Conservation (phyloP, 768 basidiomycete genomes). For the Fomitopsis pulvina region DNA sequence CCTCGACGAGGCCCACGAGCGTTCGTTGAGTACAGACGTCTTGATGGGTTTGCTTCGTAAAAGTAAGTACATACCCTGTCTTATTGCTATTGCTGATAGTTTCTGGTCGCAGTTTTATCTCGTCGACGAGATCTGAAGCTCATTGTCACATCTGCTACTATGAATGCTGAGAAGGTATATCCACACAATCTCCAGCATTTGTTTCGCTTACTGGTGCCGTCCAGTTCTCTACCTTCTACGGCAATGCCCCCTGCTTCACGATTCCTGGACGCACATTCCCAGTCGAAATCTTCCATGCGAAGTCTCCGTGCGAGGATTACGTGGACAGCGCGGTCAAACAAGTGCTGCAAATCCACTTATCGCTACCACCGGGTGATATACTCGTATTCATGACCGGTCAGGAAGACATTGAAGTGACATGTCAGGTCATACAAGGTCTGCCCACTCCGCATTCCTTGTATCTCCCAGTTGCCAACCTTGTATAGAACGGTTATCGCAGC, state of each 20-base stretch:
- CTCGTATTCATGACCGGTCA: conserved; percentile 99
- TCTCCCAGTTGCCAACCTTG: background rate
- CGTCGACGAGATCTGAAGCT: conserved; percentile 90
- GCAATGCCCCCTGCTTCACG: conserved; percentile 90
- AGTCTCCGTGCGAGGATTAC: conserved; percentile 98
- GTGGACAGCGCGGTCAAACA: conserved; percentile 98
- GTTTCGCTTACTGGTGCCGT: background rate
- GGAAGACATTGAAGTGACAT: conserved; percentile 97
- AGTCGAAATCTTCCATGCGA: conserved; percentile 92
- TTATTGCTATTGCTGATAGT: conserved; percentile 29
- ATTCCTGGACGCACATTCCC: conserved; percentile 96
- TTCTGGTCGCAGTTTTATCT: conserved; percentile 41
- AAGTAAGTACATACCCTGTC: conserved; percentile 44
- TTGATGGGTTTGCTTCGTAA: conserved; percentile 94
- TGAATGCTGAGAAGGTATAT: conserved; percentile 96
- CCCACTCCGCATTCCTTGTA: background rate
- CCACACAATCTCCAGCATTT: too few relatives aligned
- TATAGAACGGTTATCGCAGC: conserved; percentile 81
- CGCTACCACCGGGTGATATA: conserved; percentile 89
- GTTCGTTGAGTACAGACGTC: conserved; percentile 95
- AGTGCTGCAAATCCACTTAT: conserved; percentile 92
- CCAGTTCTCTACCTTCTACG: conserved; percentile 95
- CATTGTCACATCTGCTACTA: conserved; percentile 97
- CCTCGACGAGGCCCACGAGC: conserved; percentile 98
- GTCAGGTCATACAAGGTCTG: conserved; percentile 86